phyloP scores from a whole-genome alignment of 1,284 basidiomycete species.

The Meira miltonrushii region DNA sequence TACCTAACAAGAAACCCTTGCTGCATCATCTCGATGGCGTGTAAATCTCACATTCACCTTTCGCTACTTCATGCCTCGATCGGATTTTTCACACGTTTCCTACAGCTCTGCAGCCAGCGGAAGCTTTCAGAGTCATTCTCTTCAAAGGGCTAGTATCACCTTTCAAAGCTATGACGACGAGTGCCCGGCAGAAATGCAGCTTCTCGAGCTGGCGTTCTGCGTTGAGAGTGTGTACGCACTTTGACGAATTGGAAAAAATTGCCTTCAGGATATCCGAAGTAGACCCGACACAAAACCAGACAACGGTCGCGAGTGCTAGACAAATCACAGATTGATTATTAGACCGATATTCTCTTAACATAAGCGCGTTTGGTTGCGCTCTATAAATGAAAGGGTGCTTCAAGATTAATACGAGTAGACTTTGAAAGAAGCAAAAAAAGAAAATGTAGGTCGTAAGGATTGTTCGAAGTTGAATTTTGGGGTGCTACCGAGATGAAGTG shows the following conservation, averaged over 20 bases:
- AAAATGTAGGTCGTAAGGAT: no score
- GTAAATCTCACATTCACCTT: no score
- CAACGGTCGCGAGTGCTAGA: not conserved
- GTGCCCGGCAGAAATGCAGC: not conserved
- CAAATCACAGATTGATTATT: not conserved
- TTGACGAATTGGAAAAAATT: not conserved
- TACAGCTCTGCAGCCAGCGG: not conserved
- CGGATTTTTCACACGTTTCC: not conserved
- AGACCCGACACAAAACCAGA: not conserved
- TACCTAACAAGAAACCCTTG: no score
- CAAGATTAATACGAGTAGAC: not conserved
- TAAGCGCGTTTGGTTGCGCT: not conserved
- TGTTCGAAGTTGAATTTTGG: no score
- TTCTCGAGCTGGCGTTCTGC: not conserved
- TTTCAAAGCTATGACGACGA: not conserved
- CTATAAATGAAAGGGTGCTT: not conserved
- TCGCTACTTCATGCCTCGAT: conserved; percentile 5
- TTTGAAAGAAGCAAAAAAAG: no score
- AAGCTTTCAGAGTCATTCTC: not conserved
- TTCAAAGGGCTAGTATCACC: not conserved
- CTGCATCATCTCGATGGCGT: no score
- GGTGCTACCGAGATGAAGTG: no score
- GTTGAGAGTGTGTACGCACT: not conserved
- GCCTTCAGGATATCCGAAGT: not conserved
- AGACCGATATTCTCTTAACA: not conserved